phyloP scores from a whole-genome alignment of 2,329 filamentous ascomycete species.

The Domatiomyces catenatus region DNA sequence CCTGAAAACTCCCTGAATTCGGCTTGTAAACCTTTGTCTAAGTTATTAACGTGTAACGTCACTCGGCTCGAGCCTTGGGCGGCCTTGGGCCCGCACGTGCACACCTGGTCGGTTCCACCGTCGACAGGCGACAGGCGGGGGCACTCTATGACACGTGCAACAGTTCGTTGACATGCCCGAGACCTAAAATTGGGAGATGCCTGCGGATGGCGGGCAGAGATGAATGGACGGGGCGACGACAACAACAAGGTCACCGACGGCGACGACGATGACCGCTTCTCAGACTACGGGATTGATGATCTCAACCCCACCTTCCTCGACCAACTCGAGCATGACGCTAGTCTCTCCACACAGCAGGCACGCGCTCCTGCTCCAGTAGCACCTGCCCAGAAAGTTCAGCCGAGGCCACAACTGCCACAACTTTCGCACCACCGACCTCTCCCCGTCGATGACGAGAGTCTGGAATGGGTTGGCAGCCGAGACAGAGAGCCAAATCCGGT shows the following conservation, averaged over 20 bases:
- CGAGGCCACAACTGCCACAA: constrained; percentile 3
- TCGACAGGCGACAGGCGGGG: neutral
- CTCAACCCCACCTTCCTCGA: constrained; percentile 28
- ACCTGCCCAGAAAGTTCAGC: constrained; percentile 1
- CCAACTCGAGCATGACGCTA: constrained; percentile 32
- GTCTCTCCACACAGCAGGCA: constrained; percentile 26
- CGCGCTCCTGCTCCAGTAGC: constrained; percentile 1
- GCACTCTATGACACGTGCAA: neutral
- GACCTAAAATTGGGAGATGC: neutral
- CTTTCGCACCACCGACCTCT: constrained; percentile 1
- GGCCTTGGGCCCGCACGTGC: neutral
- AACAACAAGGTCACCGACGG: constrained; percentile 11
- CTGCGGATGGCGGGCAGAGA: constrained; percentile 10
- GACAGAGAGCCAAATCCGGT: constrained; percentile 17
- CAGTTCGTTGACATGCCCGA: neutral
- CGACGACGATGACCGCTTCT: constrained; percentile 32
- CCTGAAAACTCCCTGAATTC: neutral
- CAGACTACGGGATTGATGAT: constrained; percentile 28
- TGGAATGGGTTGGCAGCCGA: constrained; percentile 23
- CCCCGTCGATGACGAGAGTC: constrained; percentile 15
- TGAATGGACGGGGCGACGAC: constrained; percentile 28
- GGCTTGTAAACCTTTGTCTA: neutral
- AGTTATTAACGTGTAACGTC: neutral
- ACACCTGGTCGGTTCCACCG: neutral
- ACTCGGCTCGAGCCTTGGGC: neutral